Evolutionary conservation across 345 rosid genomes (phyloP), one percentile per base, ranked within the genome.

Genomic region (Luvunga scandens): DNA sequence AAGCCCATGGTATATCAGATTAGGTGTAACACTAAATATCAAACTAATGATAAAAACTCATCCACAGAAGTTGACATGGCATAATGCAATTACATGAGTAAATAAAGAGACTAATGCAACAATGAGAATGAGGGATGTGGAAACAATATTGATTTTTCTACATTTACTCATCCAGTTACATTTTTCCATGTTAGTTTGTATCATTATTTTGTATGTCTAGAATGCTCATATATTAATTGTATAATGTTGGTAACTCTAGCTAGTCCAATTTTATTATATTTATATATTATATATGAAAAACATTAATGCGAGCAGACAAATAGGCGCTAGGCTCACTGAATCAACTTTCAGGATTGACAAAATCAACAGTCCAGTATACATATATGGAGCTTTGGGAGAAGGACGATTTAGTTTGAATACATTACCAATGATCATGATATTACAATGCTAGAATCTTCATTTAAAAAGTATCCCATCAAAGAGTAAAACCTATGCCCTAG

Each of bases 391-490:
- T 38, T 1, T 28, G 48, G 33, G 69, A 3, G 7, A 42, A 2
- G 38, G 45, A 38, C 14, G 57, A 33, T 48, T 70, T 21, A 38
- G 14, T 63, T 31, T 22, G 60, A 70, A 12, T 64, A 45, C 21
- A 31, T 18, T 48, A 31, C 78, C 31, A 66, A 31, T 31, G 19
- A 75, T 48, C 25, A 71, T 34, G 39, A 66, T 27, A 25, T 34
- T 61, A 71, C 63, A 50, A 34, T 27, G 39, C 76, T 33, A 30
- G 50, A 50, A 45, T 21, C 56, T 48, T 56, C 53, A 50, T 55
- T 71, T 38, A 71, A 67, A 36, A 57, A 76, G 34, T 64, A 55
- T 60, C 5, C 66, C 66, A 60, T 25, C 69, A 62, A 24, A 75
- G 34, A 22, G 33, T 64, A 38, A 75, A 62, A 72, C 30, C n/a